Conservation (phyloP, 257 asterid species). For the Jaltomata sinuosa region DNA sequence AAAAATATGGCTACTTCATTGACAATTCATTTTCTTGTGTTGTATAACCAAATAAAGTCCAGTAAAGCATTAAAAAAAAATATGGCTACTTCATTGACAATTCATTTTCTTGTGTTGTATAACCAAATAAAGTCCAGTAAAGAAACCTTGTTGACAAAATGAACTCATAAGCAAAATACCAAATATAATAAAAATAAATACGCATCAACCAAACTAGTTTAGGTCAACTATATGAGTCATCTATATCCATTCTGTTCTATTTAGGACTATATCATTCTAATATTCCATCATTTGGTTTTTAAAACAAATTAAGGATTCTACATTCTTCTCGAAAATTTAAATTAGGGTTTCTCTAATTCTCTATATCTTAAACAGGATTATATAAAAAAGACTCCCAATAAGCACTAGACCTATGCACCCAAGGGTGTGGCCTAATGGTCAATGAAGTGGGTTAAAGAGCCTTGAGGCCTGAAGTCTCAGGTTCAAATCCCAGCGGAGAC, state of each 20-base stretch:
- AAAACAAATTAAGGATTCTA: too few species aligned
- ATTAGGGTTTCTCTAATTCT: neutral
- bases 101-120: neutral
- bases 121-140: neutral
- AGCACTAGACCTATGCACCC: neutral
- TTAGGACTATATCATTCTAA: neutral
- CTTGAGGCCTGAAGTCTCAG: too few species aligned
- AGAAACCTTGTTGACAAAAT: neutral
- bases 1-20: neutral
- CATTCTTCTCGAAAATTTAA: neutral
- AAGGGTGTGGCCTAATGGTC: too few species aligned
- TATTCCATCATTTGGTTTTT: too few species aligned
- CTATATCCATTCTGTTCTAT: neutral
- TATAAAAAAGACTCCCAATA: neutral
- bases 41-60: neutral
- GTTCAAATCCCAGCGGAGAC: too few species aligned
- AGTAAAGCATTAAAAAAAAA: too few species aligned
- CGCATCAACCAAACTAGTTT: neutral
- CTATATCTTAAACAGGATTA: neutral
- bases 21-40: neutral
- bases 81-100: neutral
- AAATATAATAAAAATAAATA: neutral
- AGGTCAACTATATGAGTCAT: neutral
- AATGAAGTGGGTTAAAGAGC: too few species aligned
- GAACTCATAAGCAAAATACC: neutral